These are phyloP conservation scores for Carallia pectinifolia DNA, from an alignment of 345 rosid genomes.

Conservation along the genomic window DNA sequence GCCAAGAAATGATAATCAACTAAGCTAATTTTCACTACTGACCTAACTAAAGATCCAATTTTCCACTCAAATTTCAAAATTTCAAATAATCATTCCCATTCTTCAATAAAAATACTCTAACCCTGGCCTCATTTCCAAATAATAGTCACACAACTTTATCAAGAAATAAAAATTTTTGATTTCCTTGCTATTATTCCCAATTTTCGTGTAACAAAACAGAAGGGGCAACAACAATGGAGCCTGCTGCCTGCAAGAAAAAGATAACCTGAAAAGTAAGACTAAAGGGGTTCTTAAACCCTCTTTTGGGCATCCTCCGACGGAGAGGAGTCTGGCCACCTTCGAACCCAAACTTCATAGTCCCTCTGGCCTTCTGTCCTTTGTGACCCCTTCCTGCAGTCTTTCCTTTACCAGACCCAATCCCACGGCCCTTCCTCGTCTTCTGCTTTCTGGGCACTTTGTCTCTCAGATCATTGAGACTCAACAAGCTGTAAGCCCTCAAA, in stretches of 20 bases:
- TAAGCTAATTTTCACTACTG: too few relatives aligned
- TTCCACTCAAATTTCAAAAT: too few relatives aligned
- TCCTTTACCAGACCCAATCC: conserved; percentile 96
- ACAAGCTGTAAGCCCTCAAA: conserved; percentile 57
- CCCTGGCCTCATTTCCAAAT: too few relatives aligned
- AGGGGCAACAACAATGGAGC: neutral
- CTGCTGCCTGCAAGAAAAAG: neutral
- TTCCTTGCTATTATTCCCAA: too few relatives aligned
- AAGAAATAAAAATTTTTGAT: too few relatives aligned
- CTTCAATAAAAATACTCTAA: too few relatives aligned
- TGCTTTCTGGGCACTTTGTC: conserved; percentile 86
- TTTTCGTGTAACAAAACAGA: neutral
- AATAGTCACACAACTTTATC: too few relatives aligned
- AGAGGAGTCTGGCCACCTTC: conserved; percentile 98
- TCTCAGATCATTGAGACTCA: conserved; percentile 85
- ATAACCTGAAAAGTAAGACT: conserved; percentile 82
- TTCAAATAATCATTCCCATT: too few relatives aligned
- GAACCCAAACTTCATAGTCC: conserved; percentile 79
- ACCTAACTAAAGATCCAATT: too few relatives aligned
- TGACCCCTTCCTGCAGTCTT: conserved; percentile 98
- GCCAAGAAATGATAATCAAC: too few relatives aligned
- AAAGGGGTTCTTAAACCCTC: conserved; percentile 90
- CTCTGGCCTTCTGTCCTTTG: conserved; percentile 93
- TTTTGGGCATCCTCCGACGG: conserved; percentile 86
- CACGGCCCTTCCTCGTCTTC: conserved; percentile 93